A percentile compares a stretch with the other conserved stretches of the same genome.
Evolutionary conservation across 371 early-diverging fungal genomes (phyloP).

Genomic region (Mucor velutinosus): DNA sequence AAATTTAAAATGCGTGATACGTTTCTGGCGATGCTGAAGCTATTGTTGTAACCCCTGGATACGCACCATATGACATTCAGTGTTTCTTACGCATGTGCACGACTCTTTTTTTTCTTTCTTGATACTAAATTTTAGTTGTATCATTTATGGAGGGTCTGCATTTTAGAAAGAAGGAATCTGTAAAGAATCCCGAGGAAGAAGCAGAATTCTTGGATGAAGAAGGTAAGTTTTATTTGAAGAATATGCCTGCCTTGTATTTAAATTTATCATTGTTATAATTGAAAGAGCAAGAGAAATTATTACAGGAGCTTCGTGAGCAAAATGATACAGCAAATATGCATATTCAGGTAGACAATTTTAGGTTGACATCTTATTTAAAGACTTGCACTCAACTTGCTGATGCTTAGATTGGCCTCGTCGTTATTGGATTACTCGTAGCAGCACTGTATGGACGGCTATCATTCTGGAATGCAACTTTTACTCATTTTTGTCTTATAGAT

Average conservation of each 20-base stretch:
- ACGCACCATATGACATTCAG: neutral
- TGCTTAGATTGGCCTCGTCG: conserved; percentile 28
- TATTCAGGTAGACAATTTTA: conserved; percentile 26
- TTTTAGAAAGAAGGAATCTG: neutral
- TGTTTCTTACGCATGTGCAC: neutral
- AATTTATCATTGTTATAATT: neutral
- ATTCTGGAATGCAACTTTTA: neutral
- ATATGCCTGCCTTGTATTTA: neutral
- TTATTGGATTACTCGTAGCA: conserved; percentile 24
- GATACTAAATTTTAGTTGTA: neutral
- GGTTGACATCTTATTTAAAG: neutral
- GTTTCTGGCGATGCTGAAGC: neutral
- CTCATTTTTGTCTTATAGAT: conserved; percentile 11
- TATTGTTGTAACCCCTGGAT: neutral
- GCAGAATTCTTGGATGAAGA: conserved; percentile 41
- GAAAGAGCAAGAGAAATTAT: conserved; percentile 38
- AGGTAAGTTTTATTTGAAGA: conserved; percentile 17
- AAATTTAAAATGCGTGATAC: neutral
- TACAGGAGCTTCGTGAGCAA: conserved; percentile 35
- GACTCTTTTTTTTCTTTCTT: neutral
- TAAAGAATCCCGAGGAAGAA: conserved; percentile 26
- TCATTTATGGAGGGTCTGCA: conserved; percentile 11
- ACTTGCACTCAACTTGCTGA: neutral
- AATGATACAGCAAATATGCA: conserved; percentile 36
- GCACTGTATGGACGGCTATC: conserved; percentile 23